Evolutionary conservation across 305 asterid species (phyloP), one percentile per base, ranked within the genome.

Genomic region (Ilex paraguariensis): DNA sequence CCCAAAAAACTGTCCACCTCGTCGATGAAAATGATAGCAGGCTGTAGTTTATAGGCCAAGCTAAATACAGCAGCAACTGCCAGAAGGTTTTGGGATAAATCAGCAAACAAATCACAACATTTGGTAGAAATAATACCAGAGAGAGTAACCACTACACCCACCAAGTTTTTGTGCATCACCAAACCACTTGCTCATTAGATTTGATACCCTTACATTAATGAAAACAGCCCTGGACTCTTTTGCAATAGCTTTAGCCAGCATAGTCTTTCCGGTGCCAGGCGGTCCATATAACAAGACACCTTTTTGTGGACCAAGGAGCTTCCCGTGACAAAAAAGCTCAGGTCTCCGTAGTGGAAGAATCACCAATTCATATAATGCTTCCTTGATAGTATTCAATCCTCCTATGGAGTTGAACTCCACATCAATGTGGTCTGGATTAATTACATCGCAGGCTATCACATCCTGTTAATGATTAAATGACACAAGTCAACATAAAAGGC

Each of bases 191-290:
- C 97, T 92, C 98, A 92, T 92, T 64, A 92, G 68, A 73, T 84
- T 92, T 10, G 98, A 85, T 74, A 84, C 62, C 73, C 80, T 87
- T 59, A 92, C 85, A 30, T 92, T 90, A 64, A 92, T 92, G 62
- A 92, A 92, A 66, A 82, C 90, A 73, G 97, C 96, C 39, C 94
- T 90, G 0, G 97, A 92, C 68, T 92, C 96, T 79, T 84, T 92
- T 17, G 98, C 97, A 64, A 92, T 90, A 60, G 97, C 98, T 83
- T 92, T 90, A 49, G 98, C 98, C 51, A 90, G 98, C 97, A 92
- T 87, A 11, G 97, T 92, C 82, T 92, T 92, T 70, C 98, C 98
- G 12, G 98, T 92, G 51, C 98, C 98, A 39, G 98, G 97, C 17
- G 97, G 98, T 56, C 98, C 98, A 61, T 82, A 92, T 21, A 92